Conservation (phyloP, 1,139 yeast genomes). For the Yamadazyma siamensis region DNA sequence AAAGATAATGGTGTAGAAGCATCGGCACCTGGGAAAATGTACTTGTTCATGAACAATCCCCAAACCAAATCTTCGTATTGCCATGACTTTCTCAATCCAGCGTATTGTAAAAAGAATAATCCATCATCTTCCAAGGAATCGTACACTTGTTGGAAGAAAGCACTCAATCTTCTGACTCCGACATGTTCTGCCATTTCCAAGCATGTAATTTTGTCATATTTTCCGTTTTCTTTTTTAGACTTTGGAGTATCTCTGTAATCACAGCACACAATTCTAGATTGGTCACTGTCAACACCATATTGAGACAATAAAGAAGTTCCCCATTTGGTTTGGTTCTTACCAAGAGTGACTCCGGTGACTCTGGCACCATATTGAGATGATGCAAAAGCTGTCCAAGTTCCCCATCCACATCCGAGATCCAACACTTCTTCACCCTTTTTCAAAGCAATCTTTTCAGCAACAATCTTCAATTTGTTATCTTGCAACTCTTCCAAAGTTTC, state of each 20-base stretch:
- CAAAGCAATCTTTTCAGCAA: constrained; percentile 82
- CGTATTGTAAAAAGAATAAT: constrained; percentile 79
- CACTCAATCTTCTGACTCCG: constrained; percentile 79
- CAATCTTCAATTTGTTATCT: constrained; percentile 84
- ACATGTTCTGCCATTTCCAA: constrained; percentile 97
- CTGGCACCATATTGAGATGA: constrained; percentile 80
- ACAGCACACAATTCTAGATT: constrained; percentile 74
- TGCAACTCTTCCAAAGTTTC: constrained; percentile 85
- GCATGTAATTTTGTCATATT: constrained; percentile 85
- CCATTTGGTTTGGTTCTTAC: constrained; percentile 89
- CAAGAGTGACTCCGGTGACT: constrained; percentile 87
- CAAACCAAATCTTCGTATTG: constrained; percentile 91
- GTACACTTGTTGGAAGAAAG: constrained; percentile 76
- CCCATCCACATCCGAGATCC: constrained; percentile 97
- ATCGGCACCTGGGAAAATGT: constrained; percentile 96
- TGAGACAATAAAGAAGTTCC: constrained; percentile 69
- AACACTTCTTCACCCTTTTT: constrained; percentile 69
- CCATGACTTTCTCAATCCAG: constrained; percentile 91
- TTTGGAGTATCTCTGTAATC: constrained; percentile 91
- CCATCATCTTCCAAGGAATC: constrained; percentile 93
- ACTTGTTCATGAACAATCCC: constrained; percentile 96
- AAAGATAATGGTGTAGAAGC: constrained; percentile 92
- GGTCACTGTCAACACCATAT: constrained; percentile 67
- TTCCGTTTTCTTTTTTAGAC: constrained; percentile 53
- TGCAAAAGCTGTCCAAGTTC: constrained; percentile 83